Conservation (phyloP, 78 protist species). For the Pelomyxa schiedti region DNA sequence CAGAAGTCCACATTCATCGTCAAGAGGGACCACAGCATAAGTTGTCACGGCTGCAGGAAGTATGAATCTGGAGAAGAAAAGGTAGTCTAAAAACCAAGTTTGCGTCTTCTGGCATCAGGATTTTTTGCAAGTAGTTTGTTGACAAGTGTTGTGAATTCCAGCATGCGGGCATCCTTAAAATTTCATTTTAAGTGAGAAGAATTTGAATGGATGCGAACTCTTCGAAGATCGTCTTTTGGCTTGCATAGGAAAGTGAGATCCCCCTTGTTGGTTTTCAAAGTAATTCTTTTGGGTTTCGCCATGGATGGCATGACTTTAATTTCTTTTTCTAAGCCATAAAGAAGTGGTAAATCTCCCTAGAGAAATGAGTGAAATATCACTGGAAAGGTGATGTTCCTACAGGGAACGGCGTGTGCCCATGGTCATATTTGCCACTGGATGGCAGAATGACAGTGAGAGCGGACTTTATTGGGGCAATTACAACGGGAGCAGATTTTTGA, state of each 20-base stretch:
- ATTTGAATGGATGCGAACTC: not conserved
- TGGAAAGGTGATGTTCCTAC: too few species aligned
- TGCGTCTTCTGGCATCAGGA: slow-evolving; percentile 43
- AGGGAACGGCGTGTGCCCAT: not conserved
- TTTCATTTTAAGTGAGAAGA: not conserved
- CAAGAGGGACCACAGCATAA: slow-evolving; percentile 72
- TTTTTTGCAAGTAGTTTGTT: slow-evolving; percentile 56
- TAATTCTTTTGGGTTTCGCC: slow-evolving; percentile 69
- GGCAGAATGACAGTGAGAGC: slow-evolving; percentile 22
- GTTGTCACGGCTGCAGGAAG: slow-evolving; percentile 36
- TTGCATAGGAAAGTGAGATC: slow-evolving; percentile 60
- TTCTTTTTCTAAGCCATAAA: slow-evolving; percentile 21
- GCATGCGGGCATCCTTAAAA: slow-evolving; percentile 75
- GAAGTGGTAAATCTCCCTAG: slow-evolving; percentile 13
- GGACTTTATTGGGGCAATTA: slow-evolving; percentile 50
- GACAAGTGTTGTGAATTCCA: slow-evolving; percentile 73
- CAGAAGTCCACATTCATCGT: slow-evolving; percentile 74
- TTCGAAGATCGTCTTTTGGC: slow-evolving; percentile 90
- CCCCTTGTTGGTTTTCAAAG: slow-evolving; percentile 41
- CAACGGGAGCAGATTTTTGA: too few species aligned
- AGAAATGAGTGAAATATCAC: too few species aligned
- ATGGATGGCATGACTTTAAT: slow-evolving; percentile 59
- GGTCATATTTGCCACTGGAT: not conserved
- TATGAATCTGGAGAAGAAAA: not conserved
- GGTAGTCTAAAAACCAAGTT: not conserved